Base-by-base conservation (phyloP, 352 stramenopile genomes). In the Globisporangium spinosum region DNA sequence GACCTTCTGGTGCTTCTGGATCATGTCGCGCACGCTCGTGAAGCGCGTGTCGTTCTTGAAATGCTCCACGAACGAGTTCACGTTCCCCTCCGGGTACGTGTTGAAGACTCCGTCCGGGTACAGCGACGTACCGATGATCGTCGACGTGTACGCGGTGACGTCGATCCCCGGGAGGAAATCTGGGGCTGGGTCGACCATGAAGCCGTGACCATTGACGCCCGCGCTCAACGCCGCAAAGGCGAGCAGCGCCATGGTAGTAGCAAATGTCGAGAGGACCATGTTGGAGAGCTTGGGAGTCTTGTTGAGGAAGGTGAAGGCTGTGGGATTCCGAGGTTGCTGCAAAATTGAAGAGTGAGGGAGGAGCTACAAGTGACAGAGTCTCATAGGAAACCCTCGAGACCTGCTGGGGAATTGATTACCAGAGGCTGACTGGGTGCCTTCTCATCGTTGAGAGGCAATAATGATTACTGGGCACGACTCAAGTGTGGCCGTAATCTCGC, bases 51-150 rank as follows among this genome's bases (percentile, higher is more conserved):
- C 35, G 34, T 64, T 64, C 43, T 64, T 64, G 58, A 64, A 64
- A 55, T 64, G 58, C 58, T 9, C 58, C 29, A 64, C 58, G 23
- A 64, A 64, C 35, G 58, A 64, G 58, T 64, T 64, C 58, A 55
- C 58, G 34, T 64, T 64, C 22, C 58, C 58, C 35, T 51, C 43
- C 47, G 58, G 58, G 34, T 64, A 64, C 35, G 58, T 64, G 17
- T 54, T 64, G 35, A 64, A 55, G 35, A 54, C 55, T 1, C 58
- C 58, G 25, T 64, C 58, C 5, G 58, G 58, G 58, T 64, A 64
- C 35, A 64, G 38, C 35, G 58, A 51, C 35, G 35, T 55, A 8
- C 58, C 58, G 17, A 55, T 54, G 58, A 64, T 64, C 58, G 43
- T 55, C 22, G 58, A 64, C 35, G 43, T 54, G 43, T 64, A 64